Percentiles rank a stretch among this genome's conserved stretches.
phyloP scores from a whole-genome alignment of 2,329 filamentous ascomycete genomes.

The Nemania sp. region DNA sequence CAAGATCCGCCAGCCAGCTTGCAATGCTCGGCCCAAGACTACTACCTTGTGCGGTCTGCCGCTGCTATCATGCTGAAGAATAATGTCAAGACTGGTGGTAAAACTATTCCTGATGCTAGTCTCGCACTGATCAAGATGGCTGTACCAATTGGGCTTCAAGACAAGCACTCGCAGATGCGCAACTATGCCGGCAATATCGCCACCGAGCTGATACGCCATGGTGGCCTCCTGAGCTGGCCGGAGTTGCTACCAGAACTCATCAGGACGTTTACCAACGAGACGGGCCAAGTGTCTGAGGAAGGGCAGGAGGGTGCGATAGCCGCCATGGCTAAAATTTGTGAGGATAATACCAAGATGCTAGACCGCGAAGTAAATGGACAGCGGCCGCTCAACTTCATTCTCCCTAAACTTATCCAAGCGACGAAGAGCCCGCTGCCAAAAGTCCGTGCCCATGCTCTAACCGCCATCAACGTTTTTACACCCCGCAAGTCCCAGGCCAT shows the following conservation, averaged over 20 bases:
- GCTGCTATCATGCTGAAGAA: constrained; percentile 97
- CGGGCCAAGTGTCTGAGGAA: constrained; percentile 68
- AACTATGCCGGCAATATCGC: constrained; percentile 92
- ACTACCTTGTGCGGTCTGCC: constrained; percentile 79
- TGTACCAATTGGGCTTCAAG: constrained; percentile 78
- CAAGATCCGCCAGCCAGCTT: constrained; percentile 64
- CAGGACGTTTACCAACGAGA: constrained; percentile 73
- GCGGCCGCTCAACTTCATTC: constrained; percentile 82
- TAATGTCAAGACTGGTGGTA: constrained; percentile 77
- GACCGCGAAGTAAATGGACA: constrained; percentile 89
- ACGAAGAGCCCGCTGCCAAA: constrained; percentile 76
- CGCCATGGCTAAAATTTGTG: constrained; percentile 91
- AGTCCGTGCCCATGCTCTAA: constrained; percentile 79
- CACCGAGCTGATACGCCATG: constrained; percentile 84
- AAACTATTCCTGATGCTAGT: constrained; percentile 73
- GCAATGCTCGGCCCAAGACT: constrained; percentile 62
- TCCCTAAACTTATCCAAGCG: constrained; percentile 89
- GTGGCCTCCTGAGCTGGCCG: constrained; percentile 88
- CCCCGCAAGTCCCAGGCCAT: constrained; percentile 82
- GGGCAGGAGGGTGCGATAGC: constrained; percentile 93
- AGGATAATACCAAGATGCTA: constrained; percentile 87
- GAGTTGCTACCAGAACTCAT: constrained; percentile 85
- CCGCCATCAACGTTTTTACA: constrained; percentile 89
- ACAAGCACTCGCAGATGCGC: constrained; percentile 80
- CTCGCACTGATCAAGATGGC: constrained; percentile 78